phyloP scores from a whole-genome alignment of 305 asterid species.

The Solanum chacoense region DNA sequence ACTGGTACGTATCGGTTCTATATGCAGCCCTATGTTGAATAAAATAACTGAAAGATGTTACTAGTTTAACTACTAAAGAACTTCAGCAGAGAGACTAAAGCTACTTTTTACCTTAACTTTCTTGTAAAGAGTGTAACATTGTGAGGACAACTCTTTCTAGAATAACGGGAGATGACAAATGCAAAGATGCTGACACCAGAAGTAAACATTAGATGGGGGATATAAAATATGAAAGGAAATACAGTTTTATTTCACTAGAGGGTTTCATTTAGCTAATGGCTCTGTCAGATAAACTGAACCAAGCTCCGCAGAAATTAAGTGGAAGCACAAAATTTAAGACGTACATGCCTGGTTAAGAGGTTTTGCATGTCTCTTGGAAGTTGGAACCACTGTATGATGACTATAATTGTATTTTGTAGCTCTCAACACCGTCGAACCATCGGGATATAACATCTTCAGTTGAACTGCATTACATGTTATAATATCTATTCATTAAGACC shows the following conservation, averaged over 20 bases:
- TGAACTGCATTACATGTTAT: neutral
- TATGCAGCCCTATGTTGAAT: neutral
- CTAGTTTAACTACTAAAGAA: neutral
- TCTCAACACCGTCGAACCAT: neutral
- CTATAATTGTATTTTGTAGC: neutral
- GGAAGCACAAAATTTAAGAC: neutral
- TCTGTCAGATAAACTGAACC: neutral
- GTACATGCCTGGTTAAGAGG: neutral
- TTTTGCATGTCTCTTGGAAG: neutral
- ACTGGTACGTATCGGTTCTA: constrained; percentile 36
- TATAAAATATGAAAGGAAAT: neutral
- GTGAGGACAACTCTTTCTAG: neutral
- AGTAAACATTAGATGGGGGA: neutral
- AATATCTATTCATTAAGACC: neutral
- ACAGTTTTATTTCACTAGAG: neutral
- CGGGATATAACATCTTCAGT: neutral
- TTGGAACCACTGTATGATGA: neutral
- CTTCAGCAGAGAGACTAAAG: neutral
- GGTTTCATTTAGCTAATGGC: neutral
- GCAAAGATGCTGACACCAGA: neutral
- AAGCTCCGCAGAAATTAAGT: neutral
- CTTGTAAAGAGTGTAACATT: neutral
- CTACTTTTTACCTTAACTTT: neutral
- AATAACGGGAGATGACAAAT: neutral
- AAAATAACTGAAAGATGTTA: neutral